A percentile compares a stretch with the other conserved stretches of the same genome.
Conservation (phyloP, 192 early-diverging fungal species). For the Coemansia sp. region DNA sequence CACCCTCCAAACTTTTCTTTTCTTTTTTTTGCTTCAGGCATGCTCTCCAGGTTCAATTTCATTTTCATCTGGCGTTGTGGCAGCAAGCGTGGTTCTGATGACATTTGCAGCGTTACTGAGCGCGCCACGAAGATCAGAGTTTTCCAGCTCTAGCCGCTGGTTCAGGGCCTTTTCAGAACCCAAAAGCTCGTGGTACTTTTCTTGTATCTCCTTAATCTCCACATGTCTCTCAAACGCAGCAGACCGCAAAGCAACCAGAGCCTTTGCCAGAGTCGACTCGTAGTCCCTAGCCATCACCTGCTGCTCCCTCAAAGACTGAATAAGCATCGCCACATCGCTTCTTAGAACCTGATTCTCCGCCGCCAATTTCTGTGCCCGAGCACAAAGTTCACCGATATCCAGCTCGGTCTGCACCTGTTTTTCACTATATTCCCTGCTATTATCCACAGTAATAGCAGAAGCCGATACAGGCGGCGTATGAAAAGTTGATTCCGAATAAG, state of each 20-base stretch:
- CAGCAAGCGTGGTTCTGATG: constrained; percentile 22
- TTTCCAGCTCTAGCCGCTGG: constrained; percentile 27
- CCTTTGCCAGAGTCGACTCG: constrained; percentile 34
- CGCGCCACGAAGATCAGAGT: constrained; percentile 21
- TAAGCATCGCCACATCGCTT: constrained; percentile 19
- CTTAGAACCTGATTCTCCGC: constrained; percentile 30
- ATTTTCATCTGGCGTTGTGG: background rate
- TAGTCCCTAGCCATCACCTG: constrained; percentile 45
- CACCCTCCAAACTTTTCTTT: background rate
- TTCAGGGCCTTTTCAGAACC: constrained; percentile 31
- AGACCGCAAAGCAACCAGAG: constrained; percentile 32
- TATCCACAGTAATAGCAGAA: background rate
- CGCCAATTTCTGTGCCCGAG: constrained; percentile 6
- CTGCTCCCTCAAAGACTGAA: constrained; percentile 41
- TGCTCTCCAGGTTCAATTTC: background rate
- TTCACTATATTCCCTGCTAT: background rate
- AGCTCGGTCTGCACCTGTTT: constrained; percentile 16
- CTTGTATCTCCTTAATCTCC: constrained; percentile 33
- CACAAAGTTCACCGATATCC: background rate
- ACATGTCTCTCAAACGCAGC: constrained; percentile 40
- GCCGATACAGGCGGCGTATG: constrained; percentile 24
- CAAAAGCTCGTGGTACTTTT: constrained; percentile 35
- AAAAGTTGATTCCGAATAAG: constrained; percentile 15
- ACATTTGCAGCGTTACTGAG: constrained; percentile 29
- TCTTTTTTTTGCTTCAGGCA: background rate